Base-by-base conservation (phyloP, 1,139 yeast species). In the Blastobotrys aristatus region DNA sequence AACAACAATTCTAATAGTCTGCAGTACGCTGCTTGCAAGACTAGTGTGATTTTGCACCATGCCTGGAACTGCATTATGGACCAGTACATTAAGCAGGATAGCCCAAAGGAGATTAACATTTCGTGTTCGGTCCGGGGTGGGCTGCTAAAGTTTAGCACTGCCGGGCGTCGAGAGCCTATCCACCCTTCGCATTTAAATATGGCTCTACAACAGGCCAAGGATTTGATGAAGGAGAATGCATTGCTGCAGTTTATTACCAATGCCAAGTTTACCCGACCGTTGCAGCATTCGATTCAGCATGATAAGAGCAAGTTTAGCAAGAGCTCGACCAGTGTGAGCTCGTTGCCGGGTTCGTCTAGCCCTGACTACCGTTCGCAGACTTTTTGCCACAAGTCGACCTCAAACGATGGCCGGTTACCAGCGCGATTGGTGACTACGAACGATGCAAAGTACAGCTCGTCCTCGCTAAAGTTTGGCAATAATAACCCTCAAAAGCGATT, bases 101-200 rank as follows among this genome's bases (percentile, higher is more conserved):
- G 67, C 13, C 60, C 64, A 3, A 57, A 63, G 16, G 70, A 67
- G 50, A 55, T 67, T 41, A 66, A 66, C 43, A 53, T 66, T 26
- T 62, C 69, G 2, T 55, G 59, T 33, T 52, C 51, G 17, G 59
- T 61, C 30, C 58, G 65, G 20, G 58, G 55, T 37, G 51, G 47
- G 18, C 52, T 65, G 35, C 48, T 45, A 39, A 29, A 43, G 14
- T 33, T 43, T 21, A 38, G 33, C 17, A 40, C 44, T 2, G 3
- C 18, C 5, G 11, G 22, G n/a, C 16, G 29, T 43, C 13, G 38
- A 32, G 43, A 49, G 34, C 60, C 65, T 11, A 58, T 63, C 4
- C 46, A 47, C 13, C 65, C 66, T 14, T 42, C 47, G 4, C 48
- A 47, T 24, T 55, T 65, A 4, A 53, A 53, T 16, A 46, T 43